Evolutionary conservation across 805 yeast species (phyloP), one percentile per base, ranked within the genome.

Genomic region (Kuraishia capsulata): DNA sequence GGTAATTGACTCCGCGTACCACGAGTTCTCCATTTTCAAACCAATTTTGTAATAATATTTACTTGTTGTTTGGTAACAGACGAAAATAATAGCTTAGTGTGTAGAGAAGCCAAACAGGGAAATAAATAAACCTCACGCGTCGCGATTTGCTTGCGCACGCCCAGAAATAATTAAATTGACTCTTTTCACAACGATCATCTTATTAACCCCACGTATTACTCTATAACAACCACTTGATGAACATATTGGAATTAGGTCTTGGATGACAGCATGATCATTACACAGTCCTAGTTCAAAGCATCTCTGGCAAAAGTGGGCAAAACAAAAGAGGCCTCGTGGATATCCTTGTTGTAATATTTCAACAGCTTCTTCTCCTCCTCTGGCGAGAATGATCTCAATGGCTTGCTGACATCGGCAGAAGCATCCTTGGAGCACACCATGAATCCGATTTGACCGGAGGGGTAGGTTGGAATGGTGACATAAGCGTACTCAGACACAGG

Each of bases 361-460:
- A 81, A 71, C 38, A 68, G 51, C 39, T 59, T 50, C 18, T 57
- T 56, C 53, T 82, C 88, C 32, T 62, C 55, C 20, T 62, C 69
- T 2, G 57, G 45, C 5, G 69, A 47, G 38, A 70, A 52, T 20
- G 45, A 50, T 47, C 89, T 72, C 21, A 57, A 42, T 6, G 95
- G 90, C 25, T 43, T 57, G 18, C 59, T 59, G 39, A 84, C 62
- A 44, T 67, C 56, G 18, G 67, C 61, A 1, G 53, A 31, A 1
- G 61, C 46, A 50, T 79, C 73, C 52, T 78, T 80, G 31, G 81
- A 69, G 43, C 90, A 83, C 18, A 84, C 73, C 56, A 86, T 68
- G 40, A 86, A 65, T 1, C 95, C 95, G 45, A 86, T 69, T 59
- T 85, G 95, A 13, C 96, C 96, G 5, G 90, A 80, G 3, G 96